Conservation (phyloP, 805 yeast species). For the Wickerhamiella nectarea region DNA sequence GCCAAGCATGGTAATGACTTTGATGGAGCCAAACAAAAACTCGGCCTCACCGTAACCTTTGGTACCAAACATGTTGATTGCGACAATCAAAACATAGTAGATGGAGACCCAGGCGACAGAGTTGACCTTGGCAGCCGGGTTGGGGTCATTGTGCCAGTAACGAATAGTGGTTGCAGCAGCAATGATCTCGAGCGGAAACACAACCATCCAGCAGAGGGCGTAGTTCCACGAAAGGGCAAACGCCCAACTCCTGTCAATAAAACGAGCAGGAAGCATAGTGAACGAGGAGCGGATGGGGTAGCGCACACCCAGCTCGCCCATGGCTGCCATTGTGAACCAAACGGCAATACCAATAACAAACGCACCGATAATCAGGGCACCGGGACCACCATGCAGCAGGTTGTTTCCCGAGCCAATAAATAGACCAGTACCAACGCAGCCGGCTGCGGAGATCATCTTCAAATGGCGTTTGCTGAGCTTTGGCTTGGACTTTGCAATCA, state of each 20-base stretch:
- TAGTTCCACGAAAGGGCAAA: slow-evolving; percentile 57
- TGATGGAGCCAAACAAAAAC: slow-evolving; percentile 42
- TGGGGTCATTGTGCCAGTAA: slow-evolving; percentile 40
- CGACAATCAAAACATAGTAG: slow-evolving; percentile 37
- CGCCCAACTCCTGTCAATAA: slow-evolving; percentile 53
- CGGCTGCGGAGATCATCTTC: slow-evolving; percentile 69
- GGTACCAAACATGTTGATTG: slow-evolving; percentile 41
- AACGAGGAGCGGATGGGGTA: slow-evolving; percentile 55
- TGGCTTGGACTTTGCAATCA: slow-evolving; percentile 32
- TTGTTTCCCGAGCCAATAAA: slow-evolving; percentile 67
- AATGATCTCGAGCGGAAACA: slow-evolving; percentile 51
- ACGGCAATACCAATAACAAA: slow-evolving; percentile 58
- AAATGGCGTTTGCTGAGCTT: slow-evolving; percentile 34
- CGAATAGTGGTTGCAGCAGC: slow-evolving; percentile 44
- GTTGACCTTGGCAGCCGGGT: slow-evolving; percentile 27
- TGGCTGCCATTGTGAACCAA: slow-evolving; percentile 50
- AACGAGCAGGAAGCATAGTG: slow-evolving; percentile 50
- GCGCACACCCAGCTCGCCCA: slow-evolving; percentile 58
- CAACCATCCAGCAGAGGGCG: slow-evolving; percentile 39
- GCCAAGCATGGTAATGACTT: slow-evolving; percentile 45
- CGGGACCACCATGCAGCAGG: slow-evolving; percentile 54
- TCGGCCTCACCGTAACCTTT: slow-evolving; percentile 55
- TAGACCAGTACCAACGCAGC: slow-evolving; percentile 71
- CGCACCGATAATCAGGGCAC: slow-evolving; percentile 44
- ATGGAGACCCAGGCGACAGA: slow-evolving; percentile 43